Evolutionary conservation across 257 asterid species (phyloP).

Genomic region (Solanum pimpinellifolium): DNA sequence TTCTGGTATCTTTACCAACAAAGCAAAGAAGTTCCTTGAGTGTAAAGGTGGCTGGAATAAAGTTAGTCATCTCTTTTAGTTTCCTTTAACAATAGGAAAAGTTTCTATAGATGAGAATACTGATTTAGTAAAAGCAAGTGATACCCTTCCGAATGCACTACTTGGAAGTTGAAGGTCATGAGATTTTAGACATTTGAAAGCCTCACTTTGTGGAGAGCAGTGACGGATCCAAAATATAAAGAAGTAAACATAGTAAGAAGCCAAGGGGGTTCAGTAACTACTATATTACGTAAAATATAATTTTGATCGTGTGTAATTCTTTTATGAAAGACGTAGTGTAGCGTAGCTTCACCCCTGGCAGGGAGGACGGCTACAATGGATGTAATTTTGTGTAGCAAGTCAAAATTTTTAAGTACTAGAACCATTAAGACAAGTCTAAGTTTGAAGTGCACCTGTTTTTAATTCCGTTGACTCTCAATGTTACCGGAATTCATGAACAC

Average conservation of each 20-base stretch:
- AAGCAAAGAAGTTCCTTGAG: background rate
- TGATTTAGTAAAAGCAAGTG: background rate
- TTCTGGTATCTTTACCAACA: background rate
- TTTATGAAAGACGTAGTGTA: background rate
- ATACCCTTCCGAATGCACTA: background rate
- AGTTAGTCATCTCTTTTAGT: background rate
- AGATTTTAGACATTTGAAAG: background rate
- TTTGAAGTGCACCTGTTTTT: background rate
- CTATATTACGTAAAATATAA: background rate
- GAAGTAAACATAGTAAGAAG: background rate
- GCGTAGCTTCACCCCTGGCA: background rate
- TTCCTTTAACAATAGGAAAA: background rate
- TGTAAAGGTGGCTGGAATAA: background rate
- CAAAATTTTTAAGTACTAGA: background rate
- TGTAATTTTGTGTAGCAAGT: background rate
- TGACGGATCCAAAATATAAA: background rate
- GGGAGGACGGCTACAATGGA: background rate
- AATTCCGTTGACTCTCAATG: background rate
- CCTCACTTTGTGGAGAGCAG: background rate
- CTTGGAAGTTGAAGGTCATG: background rate
- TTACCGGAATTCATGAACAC: background rate
- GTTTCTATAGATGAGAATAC: background rate
- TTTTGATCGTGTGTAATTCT: background rate
- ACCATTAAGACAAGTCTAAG: background rate
- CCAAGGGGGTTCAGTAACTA: background rate